phyloP scores from a whole-genome alignment of 805 yeast genomes.

The Metschnikowia proteae region DNA sequence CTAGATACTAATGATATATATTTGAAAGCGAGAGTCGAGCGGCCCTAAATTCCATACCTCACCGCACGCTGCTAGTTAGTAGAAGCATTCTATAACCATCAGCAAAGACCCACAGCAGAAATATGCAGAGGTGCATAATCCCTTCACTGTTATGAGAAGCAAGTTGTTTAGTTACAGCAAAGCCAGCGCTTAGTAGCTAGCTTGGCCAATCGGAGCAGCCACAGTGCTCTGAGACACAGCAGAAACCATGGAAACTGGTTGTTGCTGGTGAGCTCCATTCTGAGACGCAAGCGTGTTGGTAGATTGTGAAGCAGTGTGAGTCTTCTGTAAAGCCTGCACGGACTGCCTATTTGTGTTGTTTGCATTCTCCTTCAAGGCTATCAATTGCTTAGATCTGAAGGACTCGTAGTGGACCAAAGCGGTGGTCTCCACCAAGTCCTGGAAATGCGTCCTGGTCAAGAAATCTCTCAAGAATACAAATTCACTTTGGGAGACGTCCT shows the following conservation, averaged over 20 bases:
- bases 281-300: slow-evolving; percentile 7
- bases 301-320: slow-evolving; percentile 6
- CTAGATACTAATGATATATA: not conserved
- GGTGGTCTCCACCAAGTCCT: slow-evolving; percentile 93
- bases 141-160: not conserved
- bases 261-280: slow-evolving; percentile 6
- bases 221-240: slow-evolving; percentile 18
- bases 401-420: slow-evolving; percentile 83
- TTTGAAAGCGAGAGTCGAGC: slow-evolving; percentile 1
- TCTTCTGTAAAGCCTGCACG: slow-evolving; percentile 11
- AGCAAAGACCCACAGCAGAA: slow-evolving; percentile 3
- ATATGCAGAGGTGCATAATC: not conserved
- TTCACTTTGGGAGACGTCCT: slow-evolving; percentile 93
- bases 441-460: slow-evolving; percentile 90
- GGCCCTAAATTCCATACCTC: not conserved
- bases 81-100: not conserved
- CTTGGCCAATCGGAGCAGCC: slow-evolving; percentile 8
- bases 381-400: slow-evolving; percentile 89
- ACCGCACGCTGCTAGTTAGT: not conserved
- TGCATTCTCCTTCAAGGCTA: slow-evolving; percentile 91
- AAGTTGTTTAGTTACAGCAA: not conserved
- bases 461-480: slow-evolving; percentile 92
- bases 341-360: slow-evolving; percentile 41
- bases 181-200: not conserved
- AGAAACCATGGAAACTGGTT: slow-evolving; percentile 16